phyloP scores from a whole-genome alignment of 768 basidiomycete genomes.

The Polyporus arcularius region DNA sequence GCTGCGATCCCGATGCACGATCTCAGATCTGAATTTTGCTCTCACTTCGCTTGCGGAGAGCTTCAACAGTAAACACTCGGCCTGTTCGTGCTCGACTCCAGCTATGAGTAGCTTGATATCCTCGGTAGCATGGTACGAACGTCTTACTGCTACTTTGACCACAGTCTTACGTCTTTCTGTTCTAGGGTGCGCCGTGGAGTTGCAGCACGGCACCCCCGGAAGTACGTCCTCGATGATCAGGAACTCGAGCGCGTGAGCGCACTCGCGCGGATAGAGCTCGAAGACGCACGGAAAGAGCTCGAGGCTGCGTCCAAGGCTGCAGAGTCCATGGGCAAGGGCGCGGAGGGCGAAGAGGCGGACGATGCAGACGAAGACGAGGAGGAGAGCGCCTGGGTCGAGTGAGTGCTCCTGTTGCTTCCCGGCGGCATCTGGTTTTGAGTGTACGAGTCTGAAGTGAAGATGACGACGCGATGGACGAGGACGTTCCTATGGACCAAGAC shows the following conservation, averaged over 20 bases:
- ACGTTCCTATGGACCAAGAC: slow-evolving; percentile 42
- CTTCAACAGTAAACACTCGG: too few species aligned
- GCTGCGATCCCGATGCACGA: neutral
- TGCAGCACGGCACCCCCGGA: slow-evolving; percentile 70
- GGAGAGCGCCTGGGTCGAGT: slow-evolving; percentile 84
- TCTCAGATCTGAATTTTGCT: slow-evolving; percentile 11
- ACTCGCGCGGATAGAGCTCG: slow-evolving; percentile 84
- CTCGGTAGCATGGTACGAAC: slow-evolving; percentile 56
- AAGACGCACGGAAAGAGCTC: slow-evolving; percentile 86
- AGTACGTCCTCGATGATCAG: slow-evolving; percentile 87
- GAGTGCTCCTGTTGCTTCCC: slow-evolving; percentile 40
- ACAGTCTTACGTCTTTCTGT: too few species aligned
- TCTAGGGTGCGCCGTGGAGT: slow-evolving; percentile 79
- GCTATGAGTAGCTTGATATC: slow-evolving; percentile 78
- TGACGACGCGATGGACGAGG: slow-evolving; percentile 62
- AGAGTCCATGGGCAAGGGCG: slow-evolving; percentile 66
- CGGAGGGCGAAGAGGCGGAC: slow-evolving; percentile 66
- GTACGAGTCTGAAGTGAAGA: slow-evolving; percentile 42
- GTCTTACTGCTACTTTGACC: too few species aligned
- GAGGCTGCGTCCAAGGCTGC: slow-evolving; percentile 80
- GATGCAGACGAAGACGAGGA: slow-evolving; percentile 52
- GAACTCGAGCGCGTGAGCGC: slow-evolving; percentile 90
- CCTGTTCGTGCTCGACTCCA: neutral
- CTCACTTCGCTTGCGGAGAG: slow-evolving; percentile 34
- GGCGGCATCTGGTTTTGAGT: slow-evolving; percentile 15